Conservation (phyloP, 1,139 yeast species). For the Yamadazyma aaseri region DNA sequence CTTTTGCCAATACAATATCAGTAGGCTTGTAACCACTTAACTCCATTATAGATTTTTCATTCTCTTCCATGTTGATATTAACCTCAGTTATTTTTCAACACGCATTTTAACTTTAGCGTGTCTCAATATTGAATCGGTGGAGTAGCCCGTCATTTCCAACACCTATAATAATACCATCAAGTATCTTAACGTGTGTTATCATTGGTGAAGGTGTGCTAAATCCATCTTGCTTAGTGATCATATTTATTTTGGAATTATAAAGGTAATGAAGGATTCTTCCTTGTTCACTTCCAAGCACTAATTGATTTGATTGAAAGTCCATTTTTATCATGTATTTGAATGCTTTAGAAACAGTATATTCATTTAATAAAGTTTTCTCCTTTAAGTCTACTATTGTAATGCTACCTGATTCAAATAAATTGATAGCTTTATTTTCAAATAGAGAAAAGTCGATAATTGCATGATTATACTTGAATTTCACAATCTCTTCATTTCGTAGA, state of each 20-base stretch:
- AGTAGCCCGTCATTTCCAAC: conserved; percentile 12
- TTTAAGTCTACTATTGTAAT: conserved; percentile 5
- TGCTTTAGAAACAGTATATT: conserved; percentile 4
- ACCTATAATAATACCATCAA: neutral
- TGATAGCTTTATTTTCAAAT: neutral
- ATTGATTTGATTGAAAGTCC: conserved; percentile 2
- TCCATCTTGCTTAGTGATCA: conserved; percentile 3
- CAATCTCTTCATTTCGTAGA: conserved; percentile 21
- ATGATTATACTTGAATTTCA: conserved; percentile 15
- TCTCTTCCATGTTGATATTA: neutral
- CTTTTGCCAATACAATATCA: conserved; percentile 65
- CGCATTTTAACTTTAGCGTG: conserved; percentile 1
- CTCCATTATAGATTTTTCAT: neutral
- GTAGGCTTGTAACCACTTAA: conserved; percentile 15
- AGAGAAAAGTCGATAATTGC: conserved; percentile 12
- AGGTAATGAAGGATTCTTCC: conserved; percentile 3
- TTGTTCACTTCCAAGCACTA: conserved; percentile 8
- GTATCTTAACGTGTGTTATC: conserved; percentile 11
- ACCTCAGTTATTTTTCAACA: neutral
- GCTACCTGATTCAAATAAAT: conserved; percentile 8
- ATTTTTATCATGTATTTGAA: conserved; percentile 6
- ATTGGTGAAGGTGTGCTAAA: conserved; percentile 1
- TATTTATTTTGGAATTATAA: conserved; percentile 4
- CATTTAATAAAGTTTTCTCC: conserved; percentile 4
- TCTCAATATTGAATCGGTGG: conserved; percentile 5